Conservation (phyloP, 2,329 filamentous ascomycete genomes). For the Xylariaceae sp. region DNA sequence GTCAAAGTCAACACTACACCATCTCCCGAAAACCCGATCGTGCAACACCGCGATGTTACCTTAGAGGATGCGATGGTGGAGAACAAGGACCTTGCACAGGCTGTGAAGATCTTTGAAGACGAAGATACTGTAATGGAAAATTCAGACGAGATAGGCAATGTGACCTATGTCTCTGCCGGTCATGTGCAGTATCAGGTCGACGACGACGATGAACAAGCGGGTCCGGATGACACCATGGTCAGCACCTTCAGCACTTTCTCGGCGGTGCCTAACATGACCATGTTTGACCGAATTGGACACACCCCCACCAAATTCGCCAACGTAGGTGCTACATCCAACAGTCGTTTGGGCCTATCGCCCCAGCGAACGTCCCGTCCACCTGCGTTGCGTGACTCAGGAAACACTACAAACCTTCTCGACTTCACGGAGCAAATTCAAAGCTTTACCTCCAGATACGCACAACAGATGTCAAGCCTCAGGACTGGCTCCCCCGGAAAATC, state of each 20-base stretch:
- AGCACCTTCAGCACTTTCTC: slow-evolving; percentile 92
- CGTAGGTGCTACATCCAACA: slow-evolving; percentile 46
- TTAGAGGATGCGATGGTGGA: slow-evolving; percentile 61
- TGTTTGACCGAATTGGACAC: slow-evolving; percentile 76
- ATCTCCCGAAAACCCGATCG: slow-evolving; percentile 27
- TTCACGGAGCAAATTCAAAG: slow-evolving; percentile 75
- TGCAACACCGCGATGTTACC: slow-evolving; percentile 47
- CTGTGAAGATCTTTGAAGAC: slow-evolving; percentile 70
- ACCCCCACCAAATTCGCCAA: slow-evolving; percentile 63
- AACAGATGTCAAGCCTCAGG: slow-evolving; percentile 51
- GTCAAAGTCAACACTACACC: slow-evolving; percentile 55
- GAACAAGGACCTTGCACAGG: slow-evolving; percentile 63
- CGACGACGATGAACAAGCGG: slow-evolving; percentile 49
- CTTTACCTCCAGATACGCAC: slow-evolving; percentile 36
- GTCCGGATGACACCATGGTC: slow-evolving; percentile 74
- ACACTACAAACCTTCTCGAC: slow-evolving; percentile 83
- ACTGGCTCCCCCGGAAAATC: slow-evolving; percentile 54
- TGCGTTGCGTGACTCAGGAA: slow-evolving; percentile 51
- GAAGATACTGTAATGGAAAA: slow-evolving; percentile 45
- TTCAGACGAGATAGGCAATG: slow-evolving; percentile 39
- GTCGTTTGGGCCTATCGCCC: slow-evolving; percentile 45
- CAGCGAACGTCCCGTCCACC: slow-evolving; percentile 46
- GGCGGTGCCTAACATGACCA: slow-evolving; percentile 85
- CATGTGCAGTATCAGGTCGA: slow-evolving; percentile 34
- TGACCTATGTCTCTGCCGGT: slow-evolving; percentile 40